phyloP scores from a whole-genome alignment of 257 asterid genomes.

The Verbascum thapsus region DNA sequence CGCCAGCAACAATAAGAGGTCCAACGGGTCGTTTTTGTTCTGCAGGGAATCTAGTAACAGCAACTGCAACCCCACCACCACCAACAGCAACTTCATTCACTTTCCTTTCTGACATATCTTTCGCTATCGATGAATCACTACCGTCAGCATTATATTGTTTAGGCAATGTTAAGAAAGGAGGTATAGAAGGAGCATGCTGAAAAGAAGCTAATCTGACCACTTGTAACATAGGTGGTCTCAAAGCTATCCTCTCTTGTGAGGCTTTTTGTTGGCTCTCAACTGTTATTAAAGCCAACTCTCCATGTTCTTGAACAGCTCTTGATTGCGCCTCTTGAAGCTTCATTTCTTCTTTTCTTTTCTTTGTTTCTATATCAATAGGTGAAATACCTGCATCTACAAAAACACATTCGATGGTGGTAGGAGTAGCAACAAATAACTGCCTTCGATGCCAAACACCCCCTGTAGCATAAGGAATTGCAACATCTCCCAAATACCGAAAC shows the following conservation, averaged over 20 bases:
- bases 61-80: slow-evolving; percentile 96
- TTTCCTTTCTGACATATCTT: slow-evolving; percentile 75
- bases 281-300: slow-evolving; percentile 83
- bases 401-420: slow-evolving; percentile 96
- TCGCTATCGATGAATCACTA: slow-evolving; percentile 61
- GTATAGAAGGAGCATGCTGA: slow-evolving; percentile 94
- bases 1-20: slow-evolving; percentile 89
- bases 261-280: slow-evolving; percentile 70
- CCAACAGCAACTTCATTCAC: slow-evolving; percentile 88
- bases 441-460: slow-evolving; percentile 99
- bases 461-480: slow-evolving; percentile 92
- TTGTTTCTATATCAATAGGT: slow-evolving; percentile 79
- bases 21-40: slow-evolving; percentile 97
- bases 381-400: slow-evolving; percentile 97
- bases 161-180: slow-evolving; percentile 85
- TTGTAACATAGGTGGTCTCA: slow-evolving; percentile 97
- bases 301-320: slow-evolving; percentile 84
- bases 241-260: slow-evolving; percentile 67
- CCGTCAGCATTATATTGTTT: slow-evolving; percentile 73
- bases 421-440: slow-evolving; percentile 93
- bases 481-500: slow-evolving; percentile 94
- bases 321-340: slow-evolving; percentile 69
- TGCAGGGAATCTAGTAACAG: slow-evolving; percentile 94
- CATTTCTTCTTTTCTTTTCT: slow-evolving; percentile 77
- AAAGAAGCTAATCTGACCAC: slow-evolving; percentile 93